These are phyloP conservation scores for Cytospora piceicola DNA, from an alignment of 2,329 filamentous ascomycete genomes.

Conservation along the genomic window DNA sequence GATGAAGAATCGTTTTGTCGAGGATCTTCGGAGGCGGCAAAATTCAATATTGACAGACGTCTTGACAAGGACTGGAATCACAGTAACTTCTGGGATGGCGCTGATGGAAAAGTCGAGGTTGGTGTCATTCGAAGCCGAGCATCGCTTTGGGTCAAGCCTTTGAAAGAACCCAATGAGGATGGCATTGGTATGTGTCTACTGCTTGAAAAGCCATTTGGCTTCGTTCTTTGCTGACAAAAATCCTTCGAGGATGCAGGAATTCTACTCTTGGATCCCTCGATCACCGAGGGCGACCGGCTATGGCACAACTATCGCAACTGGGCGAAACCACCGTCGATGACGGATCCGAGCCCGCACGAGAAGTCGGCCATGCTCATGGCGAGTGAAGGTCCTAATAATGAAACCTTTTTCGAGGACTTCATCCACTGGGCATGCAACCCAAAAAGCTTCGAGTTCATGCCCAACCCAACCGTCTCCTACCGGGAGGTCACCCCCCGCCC, in stretches of 20 bases:
- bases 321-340: neutral
- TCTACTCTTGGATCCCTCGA: neutral
- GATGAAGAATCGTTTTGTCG: neutral
- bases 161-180: neutral
- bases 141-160: slow-evolving; percentile 3
- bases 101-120: neutral
- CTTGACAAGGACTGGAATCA: slow-evolving; percentile 11
- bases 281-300: neutral
- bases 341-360: neutral
- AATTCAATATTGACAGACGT: slow-evolving; percentile 7
- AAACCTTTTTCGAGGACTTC: neutral
- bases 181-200: neutral
- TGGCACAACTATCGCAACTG: neutral
- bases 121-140: neutral
- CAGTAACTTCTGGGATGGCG: neutral
- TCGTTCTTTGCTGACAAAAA: neutral
- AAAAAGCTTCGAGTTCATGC: neutral
- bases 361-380: neutral
- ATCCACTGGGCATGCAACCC: slow-evolving; percentile 4
- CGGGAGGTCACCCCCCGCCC: too few species aligned
- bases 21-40: neutral
- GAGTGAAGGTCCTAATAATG: too few species aligned
- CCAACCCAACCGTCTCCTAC: neutral
- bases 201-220: neutral
- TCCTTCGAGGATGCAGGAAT: neutral